Base-by-base conservation (phyloP, 2,329 filamentous ascomycete genomes). In the Penicillium rolfsii region DNA sequence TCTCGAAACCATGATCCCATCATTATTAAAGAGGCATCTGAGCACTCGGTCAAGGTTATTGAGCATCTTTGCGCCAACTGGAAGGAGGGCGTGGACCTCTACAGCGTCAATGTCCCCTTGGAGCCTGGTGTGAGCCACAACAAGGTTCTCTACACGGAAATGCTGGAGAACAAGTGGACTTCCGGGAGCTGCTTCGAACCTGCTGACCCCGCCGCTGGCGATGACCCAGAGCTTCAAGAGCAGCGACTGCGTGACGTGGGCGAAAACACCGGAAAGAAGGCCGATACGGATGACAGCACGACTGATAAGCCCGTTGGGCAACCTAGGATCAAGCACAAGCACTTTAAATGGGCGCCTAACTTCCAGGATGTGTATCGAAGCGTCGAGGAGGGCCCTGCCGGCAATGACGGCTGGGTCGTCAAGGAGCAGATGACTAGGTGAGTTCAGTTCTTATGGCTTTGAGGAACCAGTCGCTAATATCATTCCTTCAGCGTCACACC, bases 351-450 rank as follows among this genome's bases (percentile, higher is more conserved):
- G 95, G 87, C 91, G 52, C 95, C 94, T 2, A 87, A 86, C 64
- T 95, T 98, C 77, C 83, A 86, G 36, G 93, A 96, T 76, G 92
- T 98, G 2, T 92, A 92, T 76, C 86, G 90, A 73, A 93, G 90
- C 67, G 93, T 97, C n/a, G 87, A 93, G 68, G 85, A 89, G 65
- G 87, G 89, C 41, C 81, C 83, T 35, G 90, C 91, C 4, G 93
- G 93, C 3, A 96, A 92, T 73, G 95, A 99, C 77, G 95, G 94
- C 5, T 97, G 94, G 92, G 89, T 89, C 38, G 91, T 99, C 26
- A 90, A 90, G 74, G 88, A 96, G 74, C 91, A 92, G 30, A 87
- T 89, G 76, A 96, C 94, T 12, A 95, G 91, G 91, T 91, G 79
- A 70, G 68, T 60, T 53, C 14, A 52, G n/a, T 30, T 24, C 16